Conservation (phyloP, 2,329 filamentous ascomycete species). For the Xylaria digitata region DNA sequence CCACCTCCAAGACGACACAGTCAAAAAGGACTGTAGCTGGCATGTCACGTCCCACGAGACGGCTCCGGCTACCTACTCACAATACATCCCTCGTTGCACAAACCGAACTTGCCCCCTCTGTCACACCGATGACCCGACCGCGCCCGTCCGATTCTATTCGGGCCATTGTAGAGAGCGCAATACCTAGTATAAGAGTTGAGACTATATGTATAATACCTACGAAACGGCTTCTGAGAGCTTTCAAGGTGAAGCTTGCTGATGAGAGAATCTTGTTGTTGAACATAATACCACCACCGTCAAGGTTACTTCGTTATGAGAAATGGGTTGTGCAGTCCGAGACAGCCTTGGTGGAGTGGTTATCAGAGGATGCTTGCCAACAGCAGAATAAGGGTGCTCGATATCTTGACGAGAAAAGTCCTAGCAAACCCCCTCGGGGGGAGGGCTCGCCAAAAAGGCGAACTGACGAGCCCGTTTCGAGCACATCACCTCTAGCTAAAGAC, state of each 20-base stretch:
- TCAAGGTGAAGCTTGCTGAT: conserved; percentile 57
- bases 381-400: background rate
- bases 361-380: conserved; percentile 40
- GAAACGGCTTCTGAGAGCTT: conserved; percentile 55
- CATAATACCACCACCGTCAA: conserved; percentile 57
- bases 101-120: conserved; percentile 40
- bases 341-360: conserved; percentile 59
- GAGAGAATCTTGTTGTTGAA: conserved; percentile 56
- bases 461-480: conserved; percentile 12
- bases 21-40: conserved; percentile 45
- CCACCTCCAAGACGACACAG: conserved; percentile 37
- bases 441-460: background rate
- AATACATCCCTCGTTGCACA: conserved; percentile 46
- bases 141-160: conserved; percentile 51
- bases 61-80: conserved; percentile 44
- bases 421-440: background rate
- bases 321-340: conserved; percentile 59
- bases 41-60: conserved; percentile 48
- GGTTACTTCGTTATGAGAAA: conserved; percentile 61
- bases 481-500: conserved; percentile 26
- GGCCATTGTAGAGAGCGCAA: conserved; percentile 51
- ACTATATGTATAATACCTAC: conserved; percentile 52
- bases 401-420: conserved; percentile 6
- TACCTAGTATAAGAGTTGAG: conserved; percentile 51
- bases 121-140: conserved; percentile 52